These are phyloP conservation scores for Carpinus viminea DNA, from an alignment of 306 rosid species.

Conservation along the genomic window DNA sequence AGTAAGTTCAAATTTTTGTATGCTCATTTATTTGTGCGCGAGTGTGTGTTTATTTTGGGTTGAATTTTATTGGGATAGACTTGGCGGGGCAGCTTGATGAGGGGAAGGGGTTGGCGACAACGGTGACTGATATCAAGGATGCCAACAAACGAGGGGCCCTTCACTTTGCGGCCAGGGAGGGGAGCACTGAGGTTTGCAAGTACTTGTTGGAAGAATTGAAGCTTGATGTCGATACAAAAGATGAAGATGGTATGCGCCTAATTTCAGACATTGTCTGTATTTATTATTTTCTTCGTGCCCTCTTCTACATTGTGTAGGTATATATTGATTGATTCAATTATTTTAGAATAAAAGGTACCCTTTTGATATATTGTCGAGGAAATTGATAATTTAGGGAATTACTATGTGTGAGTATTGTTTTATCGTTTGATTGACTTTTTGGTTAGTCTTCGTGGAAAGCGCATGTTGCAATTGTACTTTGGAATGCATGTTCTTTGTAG, in stretches of 20 bases:
- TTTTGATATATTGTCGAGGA: neutral
- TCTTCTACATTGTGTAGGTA: neutral
- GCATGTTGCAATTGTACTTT: neutral
- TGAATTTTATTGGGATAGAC: slow-evolving; percentile 36
- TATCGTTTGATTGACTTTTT: neutral
- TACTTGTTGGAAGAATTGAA: slow-evolving; percentile 78
- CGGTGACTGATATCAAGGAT: slow-evolving; percentile 77
- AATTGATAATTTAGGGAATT: neutral
- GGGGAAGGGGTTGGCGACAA: slow-evolving; percentile 60
- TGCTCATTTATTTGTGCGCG: neutral
- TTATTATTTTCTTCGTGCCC: neutral
- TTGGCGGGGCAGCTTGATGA: slow-evolving; percentile 76
- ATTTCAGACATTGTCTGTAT: neutral
- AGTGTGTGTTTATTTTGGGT: slow-evolving; percentile 13
- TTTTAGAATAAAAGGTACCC: neutral
- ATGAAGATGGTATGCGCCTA: slow-evolving; percentile 71
- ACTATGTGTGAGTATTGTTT: neutral
- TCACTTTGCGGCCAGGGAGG: slow-evolving; percentile 89
- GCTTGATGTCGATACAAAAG: slow-evolving; percentile 67
- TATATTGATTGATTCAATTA: neutral
- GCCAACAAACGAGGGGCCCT: slow-evolving; percentile 94
- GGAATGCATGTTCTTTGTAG: no score
- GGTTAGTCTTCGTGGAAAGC: neutral
- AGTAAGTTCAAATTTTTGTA: slow-evolving; percentile 37
- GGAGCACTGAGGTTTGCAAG: slow-evolving; percentile 73